A percentile compares a stretch with the other conserved stretches of the same genome.
These are phyloP conservation scores for Beauveria asiatica DNA, from an alignment of 2,329 filamentous ascomycete genomes.

Conservation along the genomic window DNA sequence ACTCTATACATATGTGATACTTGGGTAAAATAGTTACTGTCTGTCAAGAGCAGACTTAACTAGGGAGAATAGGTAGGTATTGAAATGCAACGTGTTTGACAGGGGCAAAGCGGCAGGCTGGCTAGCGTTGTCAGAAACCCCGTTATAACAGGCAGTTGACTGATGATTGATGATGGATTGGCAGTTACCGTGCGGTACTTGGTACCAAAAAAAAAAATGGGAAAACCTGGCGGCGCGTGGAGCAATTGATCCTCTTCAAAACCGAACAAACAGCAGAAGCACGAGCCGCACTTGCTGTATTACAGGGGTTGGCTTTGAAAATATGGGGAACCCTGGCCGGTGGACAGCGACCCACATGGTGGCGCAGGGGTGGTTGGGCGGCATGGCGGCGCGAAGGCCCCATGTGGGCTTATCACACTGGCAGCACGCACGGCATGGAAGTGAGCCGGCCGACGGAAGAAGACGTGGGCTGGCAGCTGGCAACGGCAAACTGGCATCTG, in stretches of 20 bases:
- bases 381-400: not conserved
- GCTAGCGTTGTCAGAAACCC: not conserved
- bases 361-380: not conserved
- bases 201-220: too few relatives aligned
- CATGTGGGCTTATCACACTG: too few relatives aligned
- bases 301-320: constrained; percentile 3
- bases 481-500: not conserved
- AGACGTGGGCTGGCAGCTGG: not conserved
- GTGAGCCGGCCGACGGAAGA: too few relatives aligned
- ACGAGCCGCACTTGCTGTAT: not conserved
- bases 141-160: not conserved
- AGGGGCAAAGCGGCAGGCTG: not conserved
- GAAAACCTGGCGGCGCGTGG: not conserved
- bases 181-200: not conserved
- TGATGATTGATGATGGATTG: not conserved
- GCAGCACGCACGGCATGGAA: too few relatives aligned
- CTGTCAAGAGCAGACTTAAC: too few relatives aligned
- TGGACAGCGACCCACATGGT: not conserved
- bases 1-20: too few relatives aligned
- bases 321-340: constrained; percentile 6
- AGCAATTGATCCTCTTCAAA: not conserved
- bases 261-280: not conserved
- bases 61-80: too few relatives aligned
- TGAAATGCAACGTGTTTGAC: too few relatives aligned
- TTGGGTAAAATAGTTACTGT: too few relatives aligned